Base-by-base conservation (phyloP, 78 protist genomes). In the Cavenderia fasciculata region DNA sequence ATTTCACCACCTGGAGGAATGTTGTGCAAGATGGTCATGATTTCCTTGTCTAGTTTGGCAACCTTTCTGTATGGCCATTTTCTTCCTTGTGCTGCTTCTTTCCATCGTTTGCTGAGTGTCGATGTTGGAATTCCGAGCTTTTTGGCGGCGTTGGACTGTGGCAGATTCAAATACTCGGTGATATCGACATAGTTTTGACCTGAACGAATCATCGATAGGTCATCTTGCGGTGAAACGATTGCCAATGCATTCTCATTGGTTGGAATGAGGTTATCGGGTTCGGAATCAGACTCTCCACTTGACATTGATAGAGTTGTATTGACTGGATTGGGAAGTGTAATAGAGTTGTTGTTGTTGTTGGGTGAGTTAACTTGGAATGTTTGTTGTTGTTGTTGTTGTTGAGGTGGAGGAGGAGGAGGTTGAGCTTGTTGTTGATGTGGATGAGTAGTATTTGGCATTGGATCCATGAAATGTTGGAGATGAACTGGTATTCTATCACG, bases 91-190 rank as follows among this genome's bases (percentile, higher is more conserved):
- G 91, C 95, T n/a, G 95, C 95, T 36, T 92, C 95, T 66, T 92
- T 92, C 95, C 95, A 92, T 31, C 95, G 27, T 47, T 92, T 92
- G 41, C 90, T 76, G 33, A 92, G 87, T 23, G 95, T 92, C 14
- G 95, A 92, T 2, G 95, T 79, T 36, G 95, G 95, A 4, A 92
- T 92, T 19, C 84, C 77, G 12, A 92, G 25, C 65, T 75, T 84
- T 51, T 75, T 82, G 51, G 95, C 95, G 8, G 95, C 95, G 2
- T 92, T 90, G 5, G 71, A 29, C 49, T 92, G 95, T 7, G 95
- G 95, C 14, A 85, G 59, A 31, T 63, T 85, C 33, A 92, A 69
- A 43, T 85, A 85, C 11, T 85, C 93, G 16, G 95, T 85, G 69
- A 92, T 92, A 61, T 92, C 95, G 14, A 92, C 87, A 38, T 91